Base-by-base conservation (phyloP, 73 alveolate genomes). In the Breviolum minutum region DNA sequence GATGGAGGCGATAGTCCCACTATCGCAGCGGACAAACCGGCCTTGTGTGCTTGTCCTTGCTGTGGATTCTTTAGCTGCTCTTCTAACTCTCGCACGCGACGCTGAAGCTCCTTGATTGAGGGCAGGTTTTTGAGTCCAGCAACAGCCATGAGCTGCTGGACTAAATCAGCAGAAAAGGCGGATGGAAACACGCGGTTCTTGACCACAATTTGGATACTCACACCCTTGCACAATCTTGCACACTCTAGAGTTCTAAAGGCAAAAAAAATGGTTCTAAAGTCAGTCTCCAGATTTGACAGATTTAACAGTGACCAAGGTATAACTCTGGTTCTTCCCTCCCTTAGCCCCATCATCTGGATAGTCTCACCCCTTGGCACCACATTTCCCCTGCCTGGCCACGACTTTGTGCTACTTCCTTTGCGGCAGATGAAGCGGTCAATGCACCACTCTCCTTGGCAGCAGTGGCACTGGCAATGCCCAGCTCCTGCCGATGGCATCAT, bases 91-190 rank as follows among this genome's bases (percentile, higher is more conserved):
- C 63, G 77, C 79, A 92, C 81, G 22, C 91, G 89, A 70, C 62
- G 86, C 81, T 92, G 98, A 14, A 92, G 98, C 90, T 92, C 98
- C 98, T 92, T 3, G 54, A 40, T 40, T 40, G 54, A 40, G 54
- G 54, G 54, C 54, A 2, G 54, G 54, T 40, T 40, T 40, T 40
- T 40, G 54, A 40, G 54, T 40, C 54, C 0, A 40, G 17, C 24
- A 13, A 13, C 2, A 2, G 77, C n/a, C 17, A 68, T 68, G 77
- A 68, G 24, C n/a, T 22, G 77, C 77, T 68, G 2, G 74, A 66
- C 17, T 6, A 17, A 6, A 68, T 68, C 24, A 17, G 8, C n/a
- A 68, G 17, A 22, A 14, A 14, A 68, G 77, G 77, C 24, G 1
- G 2, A 17, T n/a, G n/a, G 54, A 40, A 40, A 40, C 54, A 40